Evolutionary conservation across 805 yeast species (phyloP).

Genomic region (Torulaspora maleeae): DNA sequence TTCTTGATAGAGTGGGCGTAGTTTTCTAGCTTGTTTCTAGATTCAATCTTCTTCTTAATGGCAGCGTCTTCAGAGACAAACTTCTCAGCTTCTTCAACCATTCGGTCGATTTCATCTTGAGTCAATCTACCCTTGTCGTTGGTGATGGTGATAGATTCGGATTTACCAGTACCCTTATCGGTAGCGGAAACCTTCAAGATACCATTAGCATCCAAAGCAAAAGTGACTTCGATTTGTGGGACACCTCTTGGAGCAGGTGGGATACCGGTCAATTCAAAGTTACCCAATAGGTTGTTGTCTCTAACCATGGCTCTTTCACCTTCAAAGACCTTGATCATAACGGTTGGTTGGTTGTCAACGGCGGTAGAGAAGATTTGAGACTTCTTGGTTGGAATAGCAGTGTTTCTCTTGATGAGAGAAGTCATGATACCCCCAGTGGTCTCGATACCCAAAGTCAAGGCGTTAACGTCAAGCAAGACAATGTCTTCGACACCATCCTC

Average conservation of each 20-base stretch:
- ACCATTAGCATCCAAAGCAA: constrained; percentile 96
- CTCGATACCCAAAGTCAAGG: constrained; percentile 92
- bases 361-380: constrained; percentile 95
- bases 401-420: constrained; percentile 87
- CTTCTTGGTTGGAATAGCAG: constrained; percentile 93
- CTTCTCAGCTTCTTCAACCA: constrained; percentile 97
- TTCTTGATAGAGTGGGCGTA: constrained; percentile 79
- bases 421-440: constrained; percentile 98
- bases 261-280: constrained; percentile 92
- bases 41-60: constrained; percentile 77
- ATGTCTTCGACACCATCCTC: constrained; percentile 90
- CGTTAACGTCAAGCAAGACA: constrained; percentile 87
- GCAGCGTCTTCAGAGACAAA: constrained; percentile 87
- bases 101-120: constrained; percentile 91
- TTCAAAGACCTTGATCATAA: constrained; percentile 86
- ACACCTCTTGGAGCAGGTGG: constrained; percentile 99
- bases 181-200: constrained; percentile 90
- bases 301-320: constrained; percentile 95
- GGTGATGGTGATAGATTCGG: constrained; percentile 84
- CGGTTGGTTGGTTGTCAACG: constrained; percentile 94
- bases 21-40: constrained; percentile 83
- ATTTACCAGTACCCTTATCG: constrained; percentile 92
- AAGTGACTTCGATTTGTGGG: constrained; percentile 96
- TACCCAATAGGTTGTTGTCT: constrained; percentile 94
- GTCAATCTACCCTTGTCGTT: constrained; percentile 93